Conservation (phyloP, 345 rosid species). For the Brassica carinata region DNA sequence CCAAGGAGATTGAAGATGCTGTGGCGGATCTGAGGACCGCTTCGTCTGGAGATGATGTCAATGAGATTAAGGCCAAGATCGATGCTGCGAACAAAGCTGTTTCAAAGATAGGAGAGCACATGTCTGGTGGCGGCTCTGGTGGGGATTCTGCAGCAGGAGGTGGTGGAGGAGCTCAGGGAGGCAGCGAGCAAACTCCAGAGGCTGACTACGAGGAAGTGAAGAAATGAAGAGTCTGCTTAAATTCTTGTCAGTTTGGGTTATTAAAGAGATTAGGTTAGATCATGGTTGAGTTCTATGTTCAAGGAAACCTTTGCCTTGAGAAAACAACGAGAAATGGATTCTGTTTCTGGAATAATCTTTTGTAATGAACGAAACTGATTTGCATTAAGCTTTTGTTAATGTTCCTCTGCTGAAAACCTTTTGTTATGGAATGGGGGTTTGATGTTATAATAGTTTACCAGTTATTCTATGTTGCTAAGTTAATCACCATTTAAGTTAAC, state of each 20-base stretch:
- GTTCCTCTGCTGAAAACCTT: no score
- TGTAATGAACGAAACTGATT: no score
- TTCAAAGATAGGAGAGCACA: slow-evolving; percentile 86
- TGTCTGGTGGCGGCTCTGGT: slow-evolving; percentile 65
- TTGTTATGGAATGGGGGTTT: no score
- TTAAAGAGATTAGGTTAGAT: slow-evolving; percentile 28
- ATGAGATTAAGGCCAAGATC: slow-evolving; percentile 73
- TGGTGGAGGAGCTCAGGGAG: slow-evolving; percentile 67
- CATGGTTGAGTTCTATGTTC: no score
- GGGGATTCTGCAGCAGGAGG: slow-evolving; percentile 51
- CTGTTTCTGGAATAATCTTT: no score
- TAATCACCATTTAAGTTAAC: no score
- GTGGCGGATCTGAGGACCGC: slow-evolving; percentile 68
- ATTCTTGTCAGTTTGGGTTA: slow-evolving; percentile 28
- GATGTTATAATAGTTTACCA: no score
- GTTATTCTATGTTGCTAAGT: no score
- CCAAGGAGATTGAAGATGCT: slow-evolving; percentile 74
- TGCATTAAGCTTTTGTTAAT: no score
- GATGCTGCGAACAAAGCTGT: slow-evolving; percentile 82
- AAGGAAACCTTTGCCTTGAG: no score
- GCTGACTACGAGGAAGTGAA: slow-evolving; percentile 88
- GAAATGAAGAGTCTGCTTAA: slow-evolving; percentile 43
- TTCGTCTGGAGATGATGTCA: slow-evolving; percentile 56
- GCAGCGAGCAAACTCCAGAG: no score
- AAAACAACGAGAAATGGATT: no score